Base-by-base conservation (phyloP, 192 early-diverging fungal genomes). In the Jimgerdemannia flammicorona region DNA sequence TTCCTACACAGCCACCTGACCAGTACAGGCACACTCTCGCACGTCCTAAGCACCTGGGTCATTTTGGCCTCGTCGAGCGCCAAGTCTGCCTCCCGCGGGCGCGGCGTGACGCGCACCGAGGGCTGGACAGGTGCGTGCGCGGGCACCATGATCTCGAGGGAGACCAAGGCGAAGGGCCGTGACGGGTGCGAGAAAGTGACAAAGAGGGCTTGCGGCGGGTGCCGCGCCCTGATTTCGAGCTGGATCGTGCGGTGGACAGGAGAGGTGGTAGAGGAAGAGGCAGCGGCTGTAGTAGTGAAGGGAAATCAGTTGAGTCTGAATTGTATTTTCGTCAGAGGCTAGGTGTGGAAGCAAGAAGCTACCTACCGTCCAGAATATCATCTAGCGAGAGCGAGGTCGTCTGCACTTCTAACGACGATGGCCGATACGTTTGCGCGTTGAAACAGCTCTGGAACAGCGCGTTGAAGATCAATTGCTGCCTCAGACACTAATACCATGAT, bases 371-470 rank as follows among this genome's bases (percentile, higher is more conserved):
- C 6, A 39, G 67, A 0, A 40, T 40, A 69, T 40, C 67, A 42
- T 42, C 41, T 10, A 40, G 2, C 6, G 39, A 69, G 42, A 17
- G 6, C 17, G 39, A 3, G 7, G n/a, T 3, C 78, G 75, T 3
- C 44, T 66, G 4, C 42, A 41, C 3, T 29, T 18, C 2, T 66
- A 66, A 19, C 49, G 39, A 44, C 11, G 40, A 68, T 67, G 3
- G 71, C 72, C 14, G 39, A 3, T 64, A 64, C 6, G 78, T 75
- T 39, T 79, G 77, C 43, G 19, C 6, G 19, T 84, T 85, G 72
- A 87, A 87, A n/a, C 84, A 85, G 64, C 82, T 84, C 40, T 80
- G 82, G 65, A 87, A 80, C 0, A 87, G 67, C 0, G 83, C 49
- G 44, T 87, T 84, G 75, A 85, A 87, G 3, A 72, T 64, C 69